Percentiles rank a stretch among this genome's conserved stretches.
Conservation (phyloP, 2,329 filamentous ascomycete genomes). For the Aspergillus alliaceus region DNA sequence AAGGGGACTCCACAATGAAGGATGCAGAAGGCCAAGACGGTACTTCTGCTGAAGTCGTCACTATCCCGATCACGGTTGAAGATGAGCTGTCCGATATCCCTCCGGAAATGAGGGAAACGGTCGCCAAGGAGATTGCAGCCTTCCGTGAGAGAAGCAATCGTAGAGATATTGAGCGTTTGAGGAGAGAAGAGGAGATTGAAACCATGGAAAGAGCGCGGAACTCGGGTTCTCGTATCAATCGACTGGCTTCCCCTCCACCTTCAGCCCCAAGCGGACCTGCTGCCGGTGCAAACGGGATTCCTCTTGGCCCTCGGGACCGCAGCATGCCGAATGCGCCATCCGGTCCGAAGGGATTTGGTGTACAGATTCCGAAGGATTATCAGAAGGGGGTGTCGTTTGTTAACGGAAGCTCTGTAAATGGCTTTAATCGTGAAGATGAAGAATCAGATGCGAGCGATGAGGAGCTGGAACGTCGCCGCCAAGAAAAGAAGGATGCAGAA, state of each 20-base stretch:
- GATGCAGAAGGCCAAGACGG: slow-evolving; percentile 60
- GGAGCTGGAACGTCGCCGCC: slow-evolving; percentile 73
- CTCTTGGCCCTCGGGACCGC: slow-evolving; percentile 68
- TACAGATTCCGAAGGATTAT: slow-evolving; percentile 68
- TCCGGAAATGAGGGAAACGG: slow-evolving; percentile 91
- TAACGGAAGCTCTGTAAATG: slow-evolving; percentile 71
- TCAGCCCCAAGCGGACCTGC: slow-evolving; percentile 62
- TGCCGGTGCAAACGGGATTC: slow-evolving; percentile 70
- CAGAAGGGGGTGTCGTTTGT: slow-evolving; percentile 80
- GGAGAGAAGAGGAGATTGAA: slow-evolving; percentile 89
- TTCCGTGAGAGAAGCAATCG: slow-evolving; percentile 90
- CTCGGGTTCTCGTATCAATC: slow-evolving; percentile 60
- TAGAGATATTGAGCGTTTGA: slow-evolving; percentile 82
- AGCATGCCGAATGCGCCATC: slow-evolving; percentile 74
- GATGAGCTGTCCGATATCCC: slow-evolving; percentile 96
- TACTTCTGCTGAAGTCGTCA: slow-evolving; percentile 76
- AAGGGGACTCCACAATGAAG: slow-evolving; percentile 70
- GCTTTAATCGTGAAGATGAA: slow-evolving; percentile 72
- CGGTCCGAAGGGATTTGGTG: slow-evolving; percentile 62
- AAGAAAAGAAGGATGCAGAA: slow-evolving; percentile 71
- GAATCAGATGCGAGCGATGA: slow-evolving; percentile 85
- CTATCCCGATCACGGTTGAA: slow-evolving; percentile 81
- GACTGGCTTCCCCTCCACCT: slow-evolving; percentile 70
- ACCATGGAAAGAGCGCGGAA: slow-evolving; percentile 77
- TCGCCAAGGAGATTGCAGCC: slow-evolving; percentile 88